Conservation (phyloP, 202 grass and related monocot species). For the Carex sylvatica region DNA sequence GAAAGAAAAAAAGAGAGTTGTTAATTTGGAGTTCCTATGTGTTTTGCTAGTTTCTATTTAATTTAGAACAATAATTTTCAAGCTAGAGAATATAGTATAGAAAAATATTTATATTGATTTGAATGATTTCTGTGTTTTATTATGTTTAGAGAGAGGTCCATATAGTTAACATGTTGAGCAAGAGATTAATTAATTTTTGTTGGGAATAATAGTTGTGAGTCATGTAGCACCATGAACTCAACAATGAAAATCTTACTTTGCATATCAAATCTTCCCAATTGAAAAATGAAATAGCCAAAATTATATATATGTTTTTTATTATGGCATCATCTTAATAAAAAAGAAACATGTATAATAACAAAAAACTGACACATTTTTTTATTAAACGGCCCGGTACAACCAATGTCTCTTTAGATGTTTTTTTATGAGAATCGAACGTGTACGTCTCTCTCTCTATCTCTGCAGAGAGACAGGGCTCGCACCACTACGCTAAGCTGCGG, state of each 20-base stretch:
- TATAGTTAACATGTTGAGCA: not conserved
- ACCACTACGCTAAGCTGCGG: too few species aligned
- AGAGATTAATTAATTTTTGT: too few species aligned
- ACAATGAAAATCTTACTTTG: not conserved
- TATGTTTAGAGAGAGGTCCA: not conserved
- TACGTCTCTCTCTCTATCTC: too few species aligned
- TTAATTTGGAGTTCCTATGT: too few species aligned
- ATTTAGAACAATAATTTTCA: not conserved
- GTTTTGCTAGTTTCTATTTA: too few species aligned
- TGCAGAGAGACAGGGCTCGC: too few species aligned
- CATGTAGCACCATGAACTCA: too few species aligned
- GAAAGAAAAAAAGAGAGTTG: too few species aligned
- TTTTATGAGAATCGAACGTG: too few species aligned
- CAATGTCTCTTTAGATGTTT: too few species aligned
- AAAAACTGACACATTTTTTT: not conserved
- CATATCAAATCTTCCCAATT: not conserved
- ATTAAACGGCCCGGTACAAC: too few species aligned
- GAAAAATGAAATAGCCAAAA: not conserved
- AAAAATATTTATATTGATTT: not conserved
- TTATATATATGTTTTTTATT: not conserved
- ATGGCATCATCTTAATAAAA: not conserved
- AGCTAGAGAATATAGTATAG: not conserved
- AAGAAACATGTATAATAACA: not conserved
- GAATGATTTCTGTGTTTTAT: not conserved
- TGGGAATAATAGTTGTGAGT: too few species aligned